These are phyloP conservation scores for Aureobasidium vineae DNA, from an alignment of 2,329 filamentous ascomycete species.

Conservation along the genomic window DNA sequence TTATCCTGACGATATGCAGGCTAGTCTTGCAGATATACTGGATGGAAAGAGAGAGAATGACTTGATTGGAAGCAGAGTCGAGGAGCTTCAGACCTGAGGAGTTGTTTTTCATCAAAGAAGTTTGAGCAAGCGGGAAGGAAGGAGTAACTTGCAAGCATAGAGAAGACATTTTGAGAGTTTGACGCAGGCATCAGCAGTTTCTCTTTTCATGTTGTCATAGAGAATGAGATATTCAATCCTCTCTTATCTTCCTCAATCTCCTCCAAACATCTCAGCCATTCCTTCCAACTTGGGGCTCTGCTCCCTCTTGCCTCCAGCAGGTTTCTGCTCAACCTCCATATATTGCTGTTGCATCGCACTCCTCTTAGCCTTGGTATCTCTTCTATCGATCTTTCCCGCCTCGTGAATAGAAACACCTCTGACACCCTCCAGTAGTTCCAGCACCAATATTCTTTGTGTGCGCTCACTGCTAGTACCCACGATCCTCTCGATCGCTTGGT, in stretches of 20 bases:
- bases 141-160: neutral
- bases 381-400: constrained; percentile 71
- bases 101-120: neutral
- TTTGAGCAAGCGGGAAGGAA: neutral
- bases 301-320: constrained; percentile 40
- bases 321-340: constrained; percentile 44
- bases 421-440: constrained; percentile 81
- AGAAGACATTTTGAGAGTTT: neutral
- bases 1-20: neutral
- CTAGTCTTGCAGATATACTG: neutral
- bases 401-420: constrained; percentile 91
- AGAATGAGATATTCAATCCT: neutral
- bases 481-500: constrained; percentile 48
- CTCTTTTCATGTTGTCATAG: neutral
- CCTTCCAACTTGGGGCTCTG: constrained; percentile 45
- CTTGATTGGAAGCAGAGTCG: no score
- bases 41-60: neutral
- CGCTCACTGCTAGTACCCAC: constrained; percentile 53
- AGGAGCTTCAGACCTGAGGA: no score
- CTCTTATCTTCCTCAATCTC: constrained; percentile 19
- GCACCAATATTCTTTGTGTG: constrained; percentile 73
- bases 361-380: constrained; percentile 31
- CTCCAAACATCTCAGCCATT: constrained; percentile 48
- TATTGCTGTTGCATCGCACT: constrained; percentile 42
- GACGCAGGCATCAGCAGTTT: no score